Base-by-base conservation (phyloP, 805 yeast species). In the Saccharomyces mikatae region DNA sequence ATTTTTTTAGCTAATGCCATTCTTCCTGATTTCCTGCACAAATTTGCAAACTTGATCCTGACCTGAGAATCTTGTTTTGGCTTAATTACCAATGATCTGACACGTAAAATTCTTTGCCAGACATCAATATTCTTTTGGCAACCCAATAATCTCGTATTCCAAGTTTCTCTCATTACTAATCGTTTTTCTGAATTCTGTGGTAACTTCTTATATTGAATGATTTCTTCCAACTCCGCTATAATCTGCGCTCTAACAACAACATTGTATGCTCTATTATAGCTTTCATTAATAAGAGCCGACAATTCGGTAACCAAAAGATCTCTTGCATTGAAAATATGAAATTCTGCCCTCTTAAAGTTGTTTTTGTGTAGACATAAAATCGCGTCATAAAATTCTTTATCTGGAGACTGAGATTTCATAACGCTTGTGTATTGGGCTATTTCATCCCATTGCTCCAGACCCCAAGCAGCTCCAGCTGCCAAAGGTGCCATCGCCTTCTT, bases 401-500 rank as follows among this genome's bases (percentile, higher is more conserved):
- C 98, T 0, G 98, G 97, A 2, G 97, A 87, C 57, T 89, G 96
- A 2, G 82, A 75, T 60, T 89, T 89, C 96, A 94, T 90, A 1
- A 87, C 96, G 59, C 82, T 76, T 54, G 92, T 91, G 62, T 90
- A 94, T 6, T 87, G 81, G 63, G 89, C 97, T 90, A 95, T 91
- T 62, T 88, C 78, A 60, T 90, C 97, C 99, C 99, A 95, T 65
- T 89, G 94, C 1, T 92, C 92, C 46, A 95, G 75, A 14, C 98
- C 97, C 99, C 99, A 94, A 1, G 98, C 89, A 0, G 99, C 97
- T 2, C 98, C 97, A 0, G 99, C 99, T 0, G 98, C 99, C 52
- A 95, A 74, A 0, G 99, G 98, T 1, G 99, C 99, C 61, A 94
- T 90, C 5, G 85, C 81, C 54, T 96, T 76, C 61, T 84, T 80